phyloP scores from a whole-genome alignment of 306 rosid genomes.

The Argentina anserina region DNA sequence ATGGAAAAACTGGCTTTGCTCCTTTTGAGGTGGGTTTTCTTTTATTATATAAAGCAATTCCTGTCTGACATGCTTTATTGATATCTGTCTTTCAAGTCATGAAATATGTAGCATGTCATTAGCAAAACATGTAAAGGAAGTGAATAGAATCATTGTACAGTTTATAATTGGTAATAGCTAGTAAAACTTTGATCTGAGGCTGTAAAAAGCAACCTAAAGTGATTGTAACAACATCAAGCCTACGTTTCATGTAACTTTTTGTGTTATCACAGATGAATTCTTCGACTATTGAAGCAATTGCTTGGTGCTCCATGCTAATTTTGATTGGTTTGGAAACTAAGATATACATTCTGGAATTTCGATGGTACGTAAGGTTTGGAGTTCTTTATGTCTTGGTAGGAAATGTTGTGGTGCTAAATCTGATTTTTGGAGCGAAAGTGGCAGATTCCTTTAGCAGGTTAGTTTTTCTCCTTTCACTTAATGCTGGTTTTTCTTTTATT shows the following conservation, averaged over 20 bases:
- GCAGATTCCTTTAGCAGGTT: conserved; percentile 58
- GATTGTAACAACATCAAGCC: conserved; percentile 1
- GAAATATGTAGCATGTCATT: not conserved
- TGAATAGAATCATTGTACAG: not conserved
- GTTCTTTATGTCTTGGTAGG: conserved; percentile 72
- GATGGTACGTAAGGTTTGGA: conserved; percentile 80
- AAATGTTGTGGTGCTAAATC: conserved; percentile 63
- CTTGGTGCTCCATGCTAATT: conserved; percentile 67
- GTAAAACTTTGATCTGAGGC: not conserved
- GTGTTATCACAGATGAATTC: conserved; percentile 38
- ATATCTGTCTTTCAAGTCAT: not conserved
- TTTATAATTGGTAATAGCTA: not conserved
- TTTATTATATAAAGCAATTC: conserved; percentile 1
- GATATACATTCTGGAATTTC: conserved; percentile 59
- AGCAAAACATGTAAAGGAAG: not conserved
- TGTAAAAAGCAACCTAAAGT: not conserved
- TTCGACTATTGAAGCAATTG: conserved; percentile 47
- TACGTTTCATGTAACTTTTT: not conserved
- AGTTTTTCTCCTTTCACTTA: conserved; percentile 17
- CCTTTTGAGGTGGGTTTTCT: conserved; percentile 71
- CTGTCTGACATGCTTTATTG: not conserved
- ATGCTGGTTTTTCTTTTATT: not conserved
- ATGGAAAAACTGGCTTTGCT: conserved; percentile 42
- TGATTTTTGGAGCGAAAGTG: conserved; percentile 49
- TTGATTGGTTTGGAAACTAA: conserved; percentile 60